Base-by-base conservation (phyloP, 768 basidiomycete genomes). In the Russula sp. region DNA sequence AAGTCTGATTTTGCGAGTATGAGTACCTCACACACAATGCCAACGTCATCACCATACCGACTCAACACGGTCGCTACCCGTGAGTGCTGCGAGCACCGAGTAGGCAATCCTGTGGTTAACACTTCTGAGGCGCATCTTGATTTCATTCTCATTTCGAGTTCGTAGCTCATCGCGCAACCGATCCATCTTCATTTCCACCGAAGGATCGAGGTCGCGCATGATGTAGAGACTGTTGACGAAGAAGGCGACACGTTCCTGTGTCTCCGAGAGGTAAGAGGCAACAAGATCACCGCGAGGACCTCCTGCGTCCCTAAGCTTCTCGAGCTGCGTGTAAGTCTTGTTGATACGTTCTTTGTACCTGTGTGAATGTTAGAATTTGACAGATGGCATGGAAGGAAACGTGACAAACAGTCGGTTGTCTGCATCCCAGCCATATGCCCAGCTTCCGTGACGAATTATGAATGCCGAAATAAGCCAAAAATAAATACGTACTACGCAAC, bases 361-460 rank as follows among this genome's bases (percentile, higher is more conserved):
- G 39, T 18, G 46, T 14, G n/a, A 18, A 10, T 25, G 43, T 47
- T 47, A 55, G 32, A 20, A n/a, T 18, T 42, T 9, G 25, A 20
- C 18, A 1, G 7, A 39, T 53, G 11, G 13, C 9, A 45, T 16
- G 22, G 11, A 1, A 20, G 20, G 34, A 54, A 53, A 45, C 2
- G 11, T n/a, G 18, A 53, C 62, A 39, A 47, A 63, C 63, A 50
- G 22, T 5, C 35, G 48, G 32, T 64, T 64, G 52, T 64, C 63
- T 8, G 63, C 63, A 50, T 61, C 63, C 63, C 63, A 60, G 41
- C 63, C 63, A 36, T 64, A 61, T 25, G 59, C 63, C 63, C 63
- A 61, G 46, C 63, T 64, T 39, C 34, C 8, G n/a, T 6, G 20
- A 45, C 47, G 13, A 8, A 20, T 34, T 46, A 36, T 29, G 32